These are phyloP conservation scores for Batkoa obscura DNA, from an alignment of 371 early-diverging fungal species.

Conservation along the genomic window DNA sequence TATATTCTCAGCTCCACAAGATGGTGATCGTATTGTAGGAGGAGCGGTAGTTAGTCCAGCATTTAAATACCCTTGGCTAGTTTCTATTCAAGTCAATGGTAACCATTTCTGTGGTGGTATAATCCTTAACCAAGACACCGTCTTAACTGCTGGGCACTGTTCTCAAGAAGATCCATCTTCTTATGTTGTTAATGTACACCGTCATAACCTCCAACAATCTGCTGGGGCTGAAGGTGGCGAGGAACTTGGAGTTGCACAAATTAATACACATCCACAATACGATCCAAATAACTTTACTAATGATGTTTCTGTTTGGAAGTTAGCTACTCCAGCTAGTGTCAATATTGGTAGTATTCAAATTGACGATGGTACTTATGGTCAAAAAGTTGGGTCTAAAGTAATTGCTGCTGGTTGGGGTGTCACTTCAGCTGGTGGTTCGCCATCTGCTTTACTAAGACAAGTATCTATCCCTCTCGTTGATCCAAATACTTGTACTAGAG, in stretches of 20 bases:
- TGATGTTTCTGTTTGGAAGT: slow-evolving; percentile 1
- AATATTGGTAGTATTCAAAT: background rate
- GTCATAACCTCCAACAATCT: background rate
- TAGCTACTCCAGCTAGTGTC: background rate
- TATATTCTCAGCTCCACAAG: too few relatives aligned
- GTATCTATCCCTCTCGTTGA: background rate
- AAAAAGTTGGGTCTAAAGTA: background rate
- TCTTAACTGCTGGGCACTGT: slow-evolving; percentile 6
- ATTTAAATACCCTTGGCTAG: slow-evolving; percentile 4
- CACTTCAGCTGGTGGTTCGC: background rate
- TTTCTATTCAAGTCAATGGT: background rate
- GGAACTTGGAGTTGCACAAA: background rate
- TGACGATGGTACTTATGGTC: background rate
- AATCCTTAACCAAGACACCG: background rate
- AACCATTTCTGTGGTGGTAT: slow-evolving; percentile 1
- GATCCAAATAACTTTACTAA: background rate
- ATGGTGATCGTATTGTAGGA: background rate
- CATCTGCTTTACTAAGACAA: background rate
- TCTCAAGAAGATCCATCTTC: background rate
- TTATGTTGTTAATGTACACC: background rate
- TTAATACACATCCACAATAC: background rate
- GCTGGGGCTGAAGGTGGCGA: background rate
- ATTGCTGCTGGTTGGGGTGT: slow-evolving; percentile 1
- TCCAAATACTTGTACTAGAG: background rate
- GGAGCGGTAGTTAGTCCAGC: background rate